Percentiles rank a stretch among this genome's conserved stretches.
Conservation (phyloP, 441 rosid genomes). For the Euphorbia corollata region DNA sequence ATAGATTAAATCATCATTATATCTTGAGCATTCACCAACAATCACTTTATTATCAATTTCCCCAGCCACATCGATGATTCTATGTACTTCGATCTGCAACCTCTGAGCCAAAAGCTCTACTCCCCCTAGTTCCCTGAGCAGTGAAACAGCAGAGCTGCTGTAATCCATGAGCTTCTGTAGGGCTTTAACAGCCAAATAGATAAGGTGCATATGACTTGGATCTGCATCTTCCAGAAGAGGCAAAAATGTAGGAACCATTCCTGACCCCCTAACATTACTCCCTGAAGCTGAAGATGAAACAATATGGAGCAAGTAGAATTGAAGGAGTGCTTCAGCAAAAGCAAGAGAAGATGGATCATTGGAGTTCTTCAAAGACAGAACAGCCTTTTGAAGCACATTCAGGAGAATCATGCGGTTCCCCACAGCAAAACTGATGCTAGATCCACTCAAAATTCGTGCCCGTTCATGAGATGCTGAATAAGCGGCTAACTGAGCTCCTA, state of each 20-base stretch:
- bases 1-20: constrained; percentile 50
- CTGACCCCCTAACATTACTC: constrained; percentile 84
- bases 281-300: constrained; percentile 93
- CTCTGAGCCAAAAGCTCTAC: constrained; percentile 93
- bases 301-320: constrained; percentile 93
- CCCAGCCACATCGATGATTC: constrained; percentile 49
- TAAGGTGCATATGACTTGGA: constrained; percentile 81
- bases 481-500: constrained; percentile 95
- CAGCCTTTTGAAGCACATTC: constrained; percentile 95
- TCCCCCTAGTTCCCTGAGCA: constrained; percentile 88
- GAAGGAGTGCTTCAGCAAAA: constrained; percentile 94
- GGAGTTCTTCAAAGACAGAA: constrained; percentile 66
- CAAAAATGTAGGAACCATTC: constrained; percentile 92
- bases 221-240: constrained; percentile 91
- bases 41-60: constrained; percentile 53
- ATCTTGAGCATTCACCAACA: constrained; percentile 52
- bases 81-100: constrained; percentile 81
- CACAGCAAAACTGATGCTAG: constrained; percentile 86
- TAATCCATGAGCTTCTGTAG: constrained; percentile 95
- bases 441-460: constrained; percentile 85
- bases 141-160: constrained; percentile 86
- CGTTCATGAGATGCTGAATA: constrained; percentile 94
- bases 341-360: constrained; percentile 83
- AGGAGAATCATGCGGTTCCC: constrained; percentile 90
- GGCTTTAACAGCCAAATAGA: constrained; percentile 88